These are phyloP conservation scores for Neurospora sp. DNA, from an alignment of 495 filamentous ascomycete species.

Conservation along the genomic window DNA sequence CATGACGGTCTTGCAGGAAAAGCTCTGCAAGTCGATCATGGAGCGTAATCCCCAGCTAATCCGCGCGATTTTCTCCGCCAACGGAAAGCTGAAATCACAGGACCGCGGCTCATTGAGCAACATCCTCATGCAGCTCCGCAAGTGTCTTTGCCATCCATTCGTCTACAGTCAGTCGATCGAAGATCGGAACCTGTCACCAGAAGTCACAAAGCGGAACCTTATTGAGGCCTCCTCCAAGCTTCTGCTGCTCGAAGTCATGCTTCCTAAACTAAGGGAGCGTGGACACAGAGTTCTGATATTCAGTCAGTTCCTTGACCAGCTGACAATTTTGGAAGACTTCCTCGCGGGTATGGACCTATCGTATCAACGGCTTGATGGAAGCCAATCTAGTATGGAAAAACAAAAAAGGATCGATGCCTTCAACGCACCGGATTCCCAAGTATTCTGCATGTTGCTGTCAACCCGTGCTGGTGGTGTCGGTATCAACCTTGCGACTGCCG, in stretches of 20 bases:
- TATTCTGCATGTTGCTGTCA: slow-evolving; percentile 86
- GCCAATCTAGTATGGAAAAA: slow-evolving; percentile 66
- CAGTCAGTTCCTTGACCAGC: slow-evolving; percentile 85
- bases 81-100: slow-evolving; percentile 48
- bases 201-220: slow-evolving; percentile 60
- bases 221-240: slow-evolving; percentile 90
- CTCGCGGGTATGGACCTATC: slow-evolving; percentile 56
- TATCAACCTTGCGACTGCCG: slow-evolving; percentile 94
- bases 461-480: slow-evolving; percentile 93
- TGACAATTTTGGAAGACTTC: slow-evolving; percentile 90
- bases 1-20: slow-evolving; percentile 88
- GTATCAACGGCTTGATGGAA: slow-evolving; percentile 81
- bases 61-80: slow-evolving; percentile 60
- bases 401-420: slow-evolving; percentile 89
- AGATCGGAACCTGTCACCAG: slow-evolving; percentile 49
- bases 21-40: slow-evolving; percentile 87
- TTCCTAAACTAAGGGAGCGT: slow-evolving; percentile 80
- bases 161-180: slow-evolving; percentile 85
- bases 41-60: slow-evolving; percentile 84
- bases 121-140: slow-evolving; percentile 89
- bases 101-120: slow-evolving; percentile 80
- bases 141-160: slow-evolving; percentile 92
- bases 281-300: slow-evolving; percentile 92
- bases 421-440: slow-evolving; percentile 71
- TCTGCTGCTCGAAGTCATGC: slow-evolving; percentile 73